Percentiles rank a stretch among this genome's conserved stretches.
Conservation (phyloP, 306 rosid genomes). For the Geum urbanum region DNA sequence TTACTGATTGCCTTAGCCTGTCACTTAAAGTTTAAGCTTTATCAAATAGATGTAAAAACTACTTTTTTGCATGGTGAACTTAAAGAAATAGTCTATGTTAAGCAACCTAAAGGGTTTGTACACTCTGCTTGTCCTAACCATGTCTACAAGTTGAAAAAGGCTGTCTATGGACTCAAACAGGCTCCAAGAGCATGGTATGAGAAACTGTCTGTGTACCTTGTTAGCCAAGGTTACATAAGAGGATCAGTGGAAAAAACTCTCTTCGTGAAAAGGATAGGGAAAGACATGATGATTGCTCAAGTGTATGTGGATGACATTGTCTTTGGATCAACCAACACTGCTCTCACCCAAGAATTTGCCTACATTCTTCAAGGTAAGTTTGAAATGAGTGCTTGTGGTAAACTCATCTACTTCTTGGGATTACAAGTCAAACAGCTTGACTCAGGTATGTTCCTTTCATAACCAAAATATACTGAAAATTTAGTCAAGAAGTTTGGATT, state of each 20-base stretch:
- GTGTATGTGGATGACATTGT: neutral
- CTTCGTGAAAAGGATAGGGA: neutral
- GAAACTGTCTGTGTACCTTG: neutral
- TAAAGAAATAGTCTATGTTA: neutral
- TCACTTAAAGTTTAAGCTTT: no score
- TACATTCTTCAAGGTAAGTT: neutral
- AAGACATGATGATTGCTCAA: neutral
- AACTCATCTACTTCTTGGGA: no score
- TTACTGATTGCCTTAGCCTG: no score
- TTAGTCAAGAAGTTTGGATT: neutral
- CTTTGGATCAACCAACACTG: neutral
- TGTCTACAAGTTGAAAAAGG: neutral
- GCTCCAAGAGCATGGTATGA: neutral
- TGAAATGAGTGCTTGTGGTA: neutral
- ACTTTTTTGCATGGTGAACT: neutral
- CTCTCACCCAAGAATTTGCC: neutral
- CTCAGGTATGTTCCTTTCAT: neutral
- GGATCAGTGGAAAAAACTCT: neutral
- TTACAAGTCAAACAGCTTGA: neutral
- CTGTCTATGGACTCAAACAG: neutral
- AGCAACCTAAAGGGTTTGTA: neutral
- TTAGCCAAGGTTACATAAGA: neutral
- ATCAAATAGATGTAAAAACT: no score
- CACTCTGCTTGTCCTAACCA: neutral
- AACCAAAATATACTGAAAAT: neutral